Conservation (phyloP, 352 stramenopile genomes). For the Thraustochytrium striatum region DNA sequence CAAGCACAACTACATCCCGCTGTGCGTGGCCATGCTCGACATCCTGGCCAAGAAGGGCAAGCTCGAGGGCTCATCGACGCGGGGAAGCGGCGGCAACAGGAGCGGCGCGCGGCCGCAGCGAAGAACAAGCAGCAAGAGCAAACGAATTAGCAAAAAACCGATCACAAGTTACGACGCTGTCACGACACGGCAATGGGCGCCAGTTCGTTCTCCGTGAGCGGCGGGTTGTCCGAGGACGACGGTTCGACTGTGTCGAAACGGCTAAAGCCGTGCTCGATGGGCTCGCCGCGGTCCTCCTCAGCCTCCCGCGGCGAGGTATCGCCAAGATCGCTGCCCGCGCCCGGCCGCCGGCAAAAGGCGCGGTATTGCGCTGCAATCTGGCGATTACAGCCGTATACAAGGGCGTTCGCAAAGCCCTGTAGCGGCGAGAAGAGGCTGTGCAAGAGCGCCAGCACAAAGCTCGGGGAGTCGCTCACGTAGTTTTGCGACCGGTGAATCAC, state of each 20-base stretch:
- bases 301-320: too few species aligned
- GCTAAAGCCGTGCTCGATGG: too few species aligned
- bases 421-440: conserved; percentile 40
- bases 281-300: too few species aligned
- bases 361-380: background rate
- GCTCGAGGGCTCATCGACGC: conserved; percentile 70
- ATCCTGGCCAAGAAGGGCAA: conserved; percentile 79
- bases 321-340: conserved; percentile 84
- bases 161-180: background rate
- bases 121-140: background rate
- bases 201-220: too few species aligned
- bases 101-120: background rate
- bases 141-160: background rate
- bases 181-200: too few species aligned
- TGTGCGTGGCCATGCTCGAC: conserved; percentile 87
- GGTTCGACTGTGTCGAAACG: too few species aligned
- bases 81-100: conserved; percentile 9
- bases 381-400: conserved; percentile 45
- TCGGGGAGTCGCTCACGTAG: background rate
- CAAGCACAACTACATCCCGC: conserved; percentile 94
- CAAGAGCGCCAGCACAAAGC: conserved; percentile 19
- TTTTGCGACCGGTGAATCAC: conserved; percentile 36
- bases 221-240: too few species aligned
- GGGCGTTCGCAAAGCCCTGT: conserved; percentile 46
- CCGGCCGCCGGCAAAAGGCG: background rate